Evolutionary conservation across 164 flowering plant species (phyloP), one percentile per base, ranked within the genome.

Genomic region (Magnolia kwangsiensis): DNA sequence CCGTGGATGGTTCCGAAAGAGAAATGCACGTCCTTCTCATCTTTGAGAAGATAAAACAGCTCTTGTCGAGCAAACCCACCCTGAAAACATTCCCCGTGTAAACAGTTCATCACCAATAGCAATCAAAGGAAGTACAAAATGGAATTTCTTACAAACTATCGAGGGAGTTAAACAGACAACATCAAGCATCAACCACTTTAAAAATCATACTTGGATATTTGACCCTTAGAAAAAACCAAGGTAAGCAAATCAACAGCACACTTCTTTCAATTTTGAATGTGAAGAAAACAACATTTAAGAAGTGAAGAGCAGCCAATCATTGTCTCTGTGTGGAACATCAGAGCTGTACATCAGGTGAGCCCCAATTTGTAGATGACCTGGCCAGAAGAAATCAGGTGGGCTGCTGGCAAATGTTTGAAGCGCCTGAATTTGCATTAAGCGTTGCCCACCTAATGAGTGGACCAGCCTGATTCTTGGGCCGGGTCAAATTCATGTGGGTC

Each of bases 61-160:
- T 93, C 98, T 80, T 93, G 98, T 45, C 98, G 86, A 50, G 80
- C 82, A 67, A 76, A 59, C 31, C 98, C 98, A 29, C 98, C 98
- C 98, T 91, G 88, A 66, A 59, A 75, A 2, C 18, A 77, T 13
- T 11, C 1, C 51, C 59, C 31, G 68, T 37, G 6, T 18, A 29
- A n/a, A 75, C 20, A 75, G n/a, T 14, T n/a, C 31, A 51, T 72
- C 23, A 55, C n/a, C 50, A 23, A 24, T 11, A 23, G 23, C 63
- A 68, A 7, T 27, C 8, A 10, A 55, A 55, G 61, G 13, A 10
- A 55, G 4, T 55, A 2, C 18, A 13, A 37, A 16, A 55, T 55
- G 61, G 61, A 55, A 55, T 55, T 55, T 0, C 61, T 10, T 10
- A 70, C 10, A 19, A 69, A n/a, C 51, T 3, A 45, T 4, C 18